Conservation (phyloP, 805 yeast genomes). For the Kodamaea restingae region DNA sequence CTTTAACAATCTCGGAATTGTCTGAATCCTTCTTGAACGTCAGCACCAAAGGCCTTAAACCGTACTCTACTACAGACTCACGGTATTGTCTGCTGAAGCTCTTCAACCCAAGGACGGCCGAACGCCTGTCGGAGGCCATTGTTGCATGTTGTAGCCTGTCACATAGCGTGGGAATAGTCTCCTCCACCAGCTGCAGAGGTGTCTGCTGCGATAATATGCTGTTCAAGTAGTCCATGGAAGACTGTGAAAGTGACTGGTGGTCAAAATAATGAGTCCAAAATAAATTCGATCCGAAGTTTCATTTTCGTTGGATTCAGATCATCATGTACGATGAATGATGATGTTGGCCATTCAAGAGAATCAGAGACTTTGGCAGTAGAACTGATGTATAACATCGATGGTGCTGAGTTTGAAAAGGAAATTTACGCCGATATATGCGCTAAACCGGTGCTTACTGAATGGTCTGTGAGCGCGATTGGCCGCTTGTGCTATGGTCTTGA, state of each 20-base stretch:
- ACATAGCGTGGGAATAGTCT: conserved; percentile 82
- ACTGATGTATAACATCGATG: conserved; percentile 2
- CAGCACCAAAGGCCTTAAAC: conserved; percentile 66
- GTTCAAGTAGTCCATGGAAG: conserved; percentile 35
- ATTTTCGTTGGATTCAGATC: too few relatives aligned
- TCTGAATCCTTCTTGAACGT: conserved; percentile 61
- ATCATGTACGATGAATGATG: not conserved
- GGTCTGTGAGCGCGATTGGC: conserved; percentile 49
- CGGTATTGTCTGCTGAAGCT: conserved; percentile 85
- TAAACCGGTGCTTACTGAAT: conserved; percentile 32
- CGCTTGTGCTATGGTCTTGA: conserved; percentile 47
- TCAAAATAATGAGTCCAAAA: too few relatives aligned
- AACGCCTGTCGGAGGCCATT: conserved; percentile 76
- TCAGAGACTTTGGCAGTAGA: not conserved
- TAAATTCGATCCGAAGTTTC: too few relatives aligned
- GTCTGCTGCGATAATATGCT: conserved; percentile 32
- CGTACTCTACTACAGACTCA: conserved; percentile 86
- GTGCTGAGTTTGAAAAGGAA: conserved; percentile 16
- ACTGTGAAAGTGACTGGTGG: not conserved
- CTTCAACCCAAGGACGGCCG: conserved; percentile 86
- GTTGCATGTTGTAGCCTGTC: conserved; percentile 84
- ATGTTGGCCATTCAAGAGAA: not conserved
- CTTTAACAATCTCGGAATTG: conserved; percentile 71
- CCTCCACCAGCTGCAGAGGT: conserved; percentile 55
- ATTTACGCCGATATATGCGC: conserved; percentile 6